Base-by-base conservation (phyloP, 495 filamentous ascomycete species). In the Cryomyces minteri region DNA sequence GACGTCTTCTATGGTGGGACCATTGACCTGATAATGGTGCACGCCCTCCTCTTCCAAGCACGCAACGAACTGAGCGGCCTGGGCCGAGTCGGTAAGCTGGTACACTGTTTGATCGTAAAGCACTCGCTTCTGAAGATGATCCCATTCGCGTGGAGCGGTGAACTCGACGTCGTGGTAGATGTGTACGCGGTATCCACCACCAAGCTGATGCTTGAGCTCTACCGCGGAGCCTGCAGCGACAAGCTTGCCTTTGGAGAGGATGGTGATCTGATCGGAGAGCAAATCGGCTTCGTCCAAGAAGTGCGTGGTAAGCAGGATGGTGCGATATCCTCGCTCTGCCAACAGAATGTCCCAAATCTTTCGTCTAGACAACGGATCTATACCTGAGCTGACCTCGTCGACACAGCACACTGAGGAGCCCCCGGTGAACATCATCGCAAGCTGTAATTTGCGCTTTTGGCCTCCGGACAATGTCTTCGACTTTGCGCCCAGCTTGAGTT, bases 271-370 rank as follows among this genome's bases (percentile, higher is more conserved):
- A 44, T 65, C 62, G 2, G 61, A 58, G 0, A 65, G 52, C 11
- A 61, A 47, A 36, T 65, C 59, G 2, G 61, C 62, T 50, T 65
- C 62, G 42, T 65, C 62, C 4, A 65, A 46, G 48, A 65, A 65
- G 43, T 65, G 86, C 0, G 86, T 93, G 1, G 86, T 93, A 43
- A 93, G 62, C 29, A 94, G 74, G 43, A 88, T 82, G 0, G 85
- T 86, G 43, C 85, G 65, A 28, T 64, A 67, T 4, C 86, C 84
- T 50, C 86, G 71, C 53, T 85, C 85, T 1, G 77, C 79, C 4
- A 92, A 64, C 12, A 94, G 61, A 44, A 94, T 94, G 51, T 88
- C 81, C 86, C 86, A 94, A 44, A 93, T 80, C 60, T 87, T 93
- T 7, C 84, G 64, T 11, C 86, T 65, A 37, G 74, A 79, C 10